These are phyloP conservation scores for Chaetoceros muelleri DNA, from an alignment of 108 stramenopile genomes.

Conservation along the genomic window DNA sequence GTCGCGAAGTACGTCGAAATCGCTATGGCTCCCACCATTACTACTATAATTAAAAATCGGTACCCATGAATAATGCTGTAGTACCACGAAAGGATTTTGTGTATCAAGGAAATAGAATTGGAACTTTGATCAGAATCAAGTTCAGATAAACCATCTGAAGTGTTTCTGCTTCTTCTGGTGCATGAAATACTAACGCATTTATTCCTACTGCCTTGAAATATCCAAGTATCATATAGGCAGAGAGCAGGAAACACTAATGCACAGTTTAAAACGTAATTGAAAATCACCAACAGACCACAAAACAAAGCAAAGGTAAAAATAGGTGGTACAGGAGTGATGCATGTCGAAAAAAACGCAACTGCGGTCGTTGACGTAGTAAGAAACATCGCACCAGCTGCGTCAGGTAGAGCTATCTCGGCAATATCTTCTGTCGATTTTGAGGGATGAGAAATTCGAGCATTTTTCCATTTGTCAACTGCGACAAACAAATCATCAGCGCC, in stretches of 20 bases:
- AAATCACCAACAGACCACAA: slow-evolving; percentile 39
- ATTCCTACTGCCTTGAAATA: not conserved
- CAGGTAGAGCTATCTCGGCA: slow-evolving; percentile 38
- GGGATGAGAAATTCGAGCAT: slow-evolving; percentile 23
- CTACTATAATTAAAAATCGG: not conserved
- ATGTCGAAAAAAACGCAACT: slow-evolving; percentile 45
- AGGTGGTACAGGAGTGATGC: slow-evolving; percentile 36
- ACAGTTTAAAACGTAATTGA: slow-evolving; percentile 34
- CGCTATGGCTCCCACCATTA: not conserved
- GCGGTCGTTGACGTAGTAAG: slow-evolving; percentile 36
- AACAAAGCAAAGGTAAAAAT: slow-evolving; percentile 41
- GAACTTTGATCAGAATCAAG: not conserved
- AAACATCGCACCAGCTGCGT: slow-evolving; percentile 43
- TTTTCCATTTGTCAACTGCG: slow-evolving; percentile 45
- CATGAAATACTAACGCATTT: not conserved
- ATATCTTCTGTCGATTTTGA: slow-evolving; percentile 21
- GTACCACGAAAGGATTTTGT: not conserved
- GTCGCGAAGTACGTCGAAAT: not conserved
- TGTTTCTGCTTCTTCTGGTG: slow-evolving; percentile 4
- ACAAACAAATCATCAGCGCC: slow-evolving; percentile 21
- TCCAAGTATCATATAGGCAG: slow-evolving; percentile 34
- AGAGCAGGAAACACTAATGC: slow-evolving; percentile 42
- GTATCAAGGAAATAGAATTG: not conserved
- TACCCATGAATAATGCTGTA: not conserved
- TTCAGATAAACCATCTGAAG: not conserved